phyloP scores from a whole-genome alignment of 805 yeast genomes.

The Jamesozyma rosinii region DNA sequence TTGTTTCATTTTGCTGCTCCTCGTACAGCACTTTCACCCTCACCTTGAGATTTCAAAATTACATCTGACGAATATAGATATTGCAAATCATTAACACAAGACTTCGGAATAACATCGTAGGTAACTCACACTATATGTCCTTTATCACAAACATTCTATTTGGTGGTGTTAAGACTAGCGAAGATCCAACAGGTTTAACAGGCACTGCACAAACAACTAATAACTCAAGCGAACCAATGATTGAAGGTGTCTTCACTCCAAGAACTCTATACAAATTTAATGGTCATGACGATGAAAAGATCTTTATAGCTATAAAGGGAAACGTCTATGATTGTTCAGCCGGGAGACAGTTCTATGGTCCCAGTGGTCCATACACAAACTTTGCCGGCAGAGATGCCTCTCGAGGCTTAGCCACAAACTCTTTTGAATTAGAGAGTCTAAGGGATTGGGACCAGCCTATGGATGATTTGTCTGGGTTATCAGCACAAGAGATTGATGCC shows the following conservation, averaged over 20 bases:
- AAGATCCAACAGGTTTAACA: slow-evolving; percentile 30
- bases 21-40: too few species aligned
- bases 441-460: slow-evolving; percentile 68
- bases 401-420: slow-evolving; percentile 80
- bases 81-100: not conserved
- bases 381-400: slow-evolving; percentile 96
- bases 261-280: slow-evolving; percentile 61
- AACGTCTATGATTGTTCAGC: slow-evolving; percentile 73
- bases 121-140: slow-evolving; percentile 24
- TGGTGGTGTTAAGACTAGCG: slow-evolving; percentile 28
- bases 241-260: slow-evolving; percentile 58
- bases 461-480: slow-evolving; percentile 58
- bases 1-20: too few species aligned
- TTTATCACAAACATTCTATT: slow-evolving; percentile 27
- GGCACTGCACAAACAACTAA: slow-evolving; percentile 7
- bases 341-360: slow-evolving; percentile 85
- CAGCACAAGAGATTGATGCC: slow-evolving; percentile 50
- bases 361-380: slow-evolving; percentile 87
- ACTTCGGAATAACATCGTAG: not conserved
- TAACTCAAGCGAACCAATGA: slow-evolving; percentile 30
- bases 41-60: not conserved
- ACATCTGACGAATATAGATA: not conserved
- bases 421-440: slow-evolving; percentile 62
- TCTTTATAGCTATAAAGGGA: slow-evolving; percentile 81
- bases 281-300: slow-evolving; percentile 70